Evolutionary conservation across 441 rosid genomes (phyloP).

Genomic region (Erodium texanum): DNA sequence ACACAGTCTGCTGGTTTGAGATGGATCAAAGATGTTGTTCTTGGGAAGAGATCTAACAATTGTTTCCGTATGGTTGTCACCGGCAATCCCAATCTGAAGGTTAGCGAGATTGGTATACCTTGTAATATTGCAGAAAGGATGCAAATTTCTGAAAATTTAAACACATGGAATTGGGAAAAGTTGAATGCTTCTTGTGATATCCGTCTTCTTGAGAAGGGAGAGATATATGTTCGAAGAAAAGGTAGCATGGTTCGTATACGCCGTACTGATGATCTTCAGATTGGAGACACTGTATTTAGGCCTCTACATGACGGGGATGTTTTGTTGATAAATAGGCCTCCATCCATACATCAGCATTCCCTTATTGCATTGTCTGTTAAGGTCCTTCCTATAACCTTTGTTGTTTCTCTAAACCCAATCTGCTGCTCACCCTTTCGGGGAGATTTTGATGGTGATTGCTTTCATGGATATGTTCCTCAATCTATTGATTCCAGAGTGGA

Average conservation of each 20-base stretch:
- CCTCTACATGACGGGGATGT: constrained; percentile 68
- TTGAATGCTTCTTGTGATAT: constrained; percentile 40
- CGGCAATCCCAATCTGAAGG: constrained; percentile 71
- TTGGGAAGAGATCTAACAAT: constrained; percentile 79
- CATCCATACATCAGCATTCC: constrained; percentile 92
- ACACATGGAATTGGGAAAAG: constrained; percentile 58
- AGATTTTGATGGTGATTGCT: constrained; percentile 96
- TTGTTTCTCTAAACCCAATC: constrained; percentile 79
- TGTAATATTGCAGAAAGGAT: constrained; percentile 66
- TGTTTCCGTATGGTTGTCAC: constrained; percentile 87
- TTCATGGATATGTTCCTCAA: constrained; percentile 93
- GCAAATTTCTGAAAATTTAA: constrained; percentile 68
- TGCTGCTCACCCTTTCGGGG: constrained; percentile 87
- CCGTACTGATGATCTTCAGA: constrained; percentile 39
- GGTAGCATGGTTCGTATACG: constrained; percentile 41
- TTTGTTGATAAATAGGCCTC: constrained; percentile 81
- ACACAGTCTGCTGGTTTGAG: constrained; percentile 68
- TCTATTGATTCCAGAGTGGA: constrained; percentile 64
- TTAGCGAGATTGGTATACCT: constrained; percentile 83
- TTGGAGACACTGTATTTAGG: constrained; percentile 67
- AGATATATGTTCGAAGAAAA: constrained; percentile 52
- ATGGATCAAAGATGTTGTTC: constrained; percentile 84
- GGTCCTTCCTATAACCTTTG: constrained; percentile 60
- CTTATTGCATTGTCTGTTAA: constrained; percentile 69
- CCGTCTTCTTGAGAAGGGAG: constrained; percentile 57